Conservation (phyloP, 148 eudicot genomes). For the Vaccinium corymbosum region DNA sequence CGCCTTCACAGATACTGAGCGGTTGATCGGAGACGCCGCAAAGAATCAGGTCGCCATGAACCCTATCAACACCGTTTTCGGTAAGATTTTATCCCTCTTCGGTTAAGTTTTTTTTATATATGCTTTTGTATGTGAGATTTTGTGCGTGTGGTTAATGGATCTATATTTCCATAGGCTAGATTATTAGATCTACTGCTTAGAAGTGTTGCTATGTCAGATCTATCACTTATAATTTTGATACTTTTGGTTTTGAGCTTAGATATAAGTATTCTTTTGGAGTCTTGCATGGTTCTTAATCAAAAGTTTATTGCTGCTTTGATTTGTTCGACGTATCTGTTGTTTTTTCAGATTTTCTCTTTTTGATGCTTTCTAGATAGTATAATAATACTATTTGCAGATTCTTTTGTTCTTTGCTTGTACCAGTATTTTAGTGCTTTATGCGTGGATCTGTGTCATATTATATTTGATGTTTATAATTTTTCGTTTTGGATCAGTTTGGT, state of each 20-base stretch:
- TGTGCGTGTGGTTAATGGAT: background rate
- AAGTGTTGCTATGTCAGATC: background rate
- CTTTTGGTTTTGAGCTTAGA: too few species aligned
- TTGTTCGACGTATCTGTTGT: background rate
- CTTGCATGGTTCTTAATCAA: background rate
- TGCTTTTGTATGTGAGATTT: background rate
- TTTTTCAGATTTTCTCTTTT: background rate
- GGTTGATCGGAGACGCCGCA: conserved; percentile 35
- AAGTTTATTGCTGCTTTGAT: background rate
- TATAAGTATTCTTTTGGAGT: background rate
- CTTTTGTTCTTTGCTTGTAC: background rate
- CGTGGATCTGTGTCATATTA: background rate
- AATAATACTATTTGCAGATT: background rate
- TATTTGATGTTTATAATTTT: background rate
- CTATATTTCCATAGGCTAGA: background rate
- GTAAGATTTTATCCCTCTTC: conserved; percentile 17
- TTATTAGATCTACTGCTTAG: background rate
- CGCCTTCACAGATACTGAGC: conserved; percentile 34
- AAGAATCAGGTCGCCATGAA: conserved; percentile 46
- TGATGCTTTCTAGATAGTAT: background rate
- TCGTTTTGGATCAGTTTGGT: background rate
- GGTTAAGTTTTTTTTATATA: background rate
- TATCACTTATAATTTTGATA: background rate
- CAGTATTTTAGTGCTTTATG: background rate
- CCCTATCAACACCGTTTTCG: conserved; percentile 40